These are phyloP conservation scores for Starmerella apicola DNA, from an alignment of 805 yeast genomes.

Conservation along the genomic window DNA sequence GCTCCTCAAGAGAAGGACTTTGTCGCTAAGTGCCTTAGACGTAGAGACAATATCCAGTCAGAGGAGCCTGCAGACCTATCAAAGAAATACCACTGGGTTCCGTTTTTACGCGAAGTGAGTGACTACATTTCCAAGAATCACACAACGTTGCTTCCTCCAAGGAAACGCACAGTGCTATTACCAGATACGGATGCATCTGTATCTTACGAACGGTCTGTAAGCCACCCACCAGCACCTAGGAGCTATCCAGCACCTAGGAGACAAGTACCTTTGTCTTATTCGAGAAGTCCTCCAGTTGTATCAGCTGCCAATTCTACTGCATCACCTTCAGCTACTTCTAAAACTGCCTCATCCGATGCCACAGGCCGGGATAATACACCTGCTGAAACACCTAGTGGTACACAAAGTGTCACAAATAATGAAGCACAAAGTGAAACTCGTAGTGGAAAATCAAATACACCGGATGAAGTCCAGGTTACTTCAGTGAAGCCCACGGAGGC, in stretches of 20 bases:
- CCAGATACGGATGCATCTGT: background rate
- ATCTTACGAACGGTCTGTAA: background rate
- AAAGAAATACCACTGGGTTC: conserved; percentile 74
- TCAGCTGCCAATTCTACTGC: no score
- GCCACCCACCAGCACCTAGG: background rate
- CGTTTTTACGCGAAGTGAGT: conserved; percentile 63
- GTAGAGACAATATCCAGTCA: conserved; percentile 50
- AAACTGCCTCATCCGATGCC: no score
- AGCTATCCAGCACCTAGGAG: background rate
- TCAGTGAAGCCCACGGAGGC: no score
- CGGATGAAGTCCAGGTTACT: no score
- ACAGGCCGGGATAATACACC: no score
- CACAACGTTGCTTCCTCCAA: conserved; percentile 16
- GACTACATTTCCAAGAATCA: conserved; percentile 59
- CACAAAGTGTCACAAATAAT: no score
- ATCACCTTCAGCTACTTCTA: no score
- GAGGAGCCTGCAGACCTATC: conserved; percentile 38
- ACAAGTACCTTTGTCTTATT: background rate
- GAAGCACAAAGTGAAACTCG: no score
- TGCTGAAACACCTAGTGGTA: no score
- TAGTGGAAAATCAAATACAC: no score
- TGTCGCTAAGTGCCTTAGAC: conserved; percentile 53
- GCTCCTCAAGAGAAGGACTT: conserved; percentile 76
- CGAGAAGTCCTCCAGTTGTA: background rate
- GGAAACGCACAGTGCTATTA: conserved; percentile 1